Conservation (phyloP, 2,329 filamentous ascomycete species). For the Fusarium abutilonis region DNA sequence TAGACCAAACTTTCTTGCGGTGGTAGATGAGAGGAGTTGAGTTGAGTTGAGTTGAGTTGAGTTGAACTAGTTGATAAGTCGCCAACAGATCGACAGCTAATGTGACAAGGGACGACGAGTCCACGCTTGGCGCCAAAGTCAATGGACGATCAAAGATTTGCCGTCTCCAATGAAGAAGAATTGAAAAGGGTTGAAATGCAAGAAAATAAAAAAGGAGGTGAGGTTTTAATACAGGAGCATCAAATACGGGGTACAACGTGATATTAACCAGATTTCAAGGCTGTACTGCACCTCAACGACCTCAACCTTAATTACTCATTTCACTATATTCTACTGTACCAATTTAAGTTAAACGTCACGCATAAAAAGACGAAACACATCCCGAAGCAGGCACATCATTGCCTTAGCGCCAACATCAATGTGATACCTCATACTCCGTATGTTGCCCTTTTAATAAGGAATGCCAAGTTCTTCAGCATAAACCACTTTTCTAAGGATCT, state of each 20-base stretch:
- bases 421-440: neutral
- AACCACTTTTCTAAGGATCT: neutral
- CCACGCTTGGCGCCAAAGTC: neutral
- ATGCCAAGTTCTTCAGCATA: neutral
- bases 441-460: neutral
- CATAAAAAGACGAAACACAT: neutral
- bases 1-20: neutral
- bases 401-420: conserved; percentile 2
- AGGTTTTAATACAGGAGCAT: conserved; percentile 5
- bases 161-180: neutral
- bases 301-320: conserved; percentile 24
- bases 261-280: conserved; percentile 1
- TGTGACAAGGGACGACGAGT: neutral
- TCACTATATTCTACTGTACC: neutral
- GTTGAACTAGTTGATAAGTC: conserved; percentile 7
- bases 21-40: neutral
- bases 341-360: neutral
- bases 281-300: neutral
- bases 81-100: neutral
- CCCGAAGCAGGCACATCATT: conserved; percentile 19
- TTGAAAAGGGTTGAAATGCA: neutral
- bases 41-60: neutral
- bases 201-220: neutral
- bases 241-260: conserved; percentile 9
- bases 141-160: neutral